A percentile compares a stretch with the other conserved stretches of the same genome.
Conservation (phyloP, 129 eudicot genomes). For the Flaveria trinervia region DNA sequence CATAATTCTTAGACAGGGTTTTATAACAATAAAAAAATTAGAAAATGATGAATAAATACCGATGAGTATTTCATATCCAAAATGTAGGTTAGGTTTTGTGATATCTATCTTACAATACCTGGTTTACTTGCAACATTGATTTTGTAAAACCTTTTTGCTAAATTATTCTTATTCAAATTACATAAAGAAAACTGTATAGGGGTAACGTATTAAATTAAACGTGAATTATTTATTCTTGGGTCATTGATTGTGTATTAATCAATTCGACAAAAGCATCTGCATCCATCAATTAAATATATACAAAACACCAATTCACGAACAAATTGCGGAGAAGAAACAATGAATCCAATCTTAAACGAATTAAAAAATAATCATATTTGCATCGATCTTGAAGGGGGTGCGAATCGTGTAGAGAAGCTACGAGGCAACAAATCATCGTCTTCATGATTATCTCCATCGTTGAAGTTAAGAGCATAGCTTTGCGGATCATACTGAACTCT, state of each 20-base stretch:
- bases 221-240: neutral
- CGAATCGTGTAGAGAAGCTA: slow-evolving; percentile 64
- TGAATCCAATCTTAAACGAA: slow-evolving; percentile 6
- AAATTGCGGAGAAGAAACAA: slow-evolving; percentile 17
- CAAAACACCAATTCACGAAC: slow-evolving; percentile 20
- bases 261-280: neutral
- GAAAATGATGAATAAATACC: too few relatives aligned
- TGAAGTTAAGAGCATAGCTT: slow-evolving; percentile 78
- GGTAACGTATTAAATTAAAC: neutral
- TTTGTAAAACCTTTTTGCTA: neutral
- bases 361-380: slow-evolving; percentile 13
- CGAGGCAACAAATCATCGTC: slow-evolving; percentile 52
- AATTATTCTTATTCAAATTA: neutral
- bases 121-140: neutral
- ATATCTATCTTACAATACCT: too few relatives aligned
- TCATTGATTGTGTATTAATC: neutral
- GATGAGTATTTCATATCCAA: too few relatives aligned
- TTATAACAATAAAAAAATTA: too few relatives aligned
- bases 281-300: neutral
- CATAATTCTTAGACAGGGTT: too few relatives aligned
- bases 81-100: too few relatives aligned
- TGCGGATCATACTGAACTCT: slow-evolving; percentile 64
- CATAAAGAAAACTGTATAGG: neutral
- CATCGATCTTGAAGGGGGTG: slow-evolving; percentile 41
- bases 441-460: slow-evolving; percentile 44